These are phyloP conservation scores for Coniophora puteana DNA, from an alignment of 1,284 basidiomycete species.

Conservation along the genomic window DNA sequence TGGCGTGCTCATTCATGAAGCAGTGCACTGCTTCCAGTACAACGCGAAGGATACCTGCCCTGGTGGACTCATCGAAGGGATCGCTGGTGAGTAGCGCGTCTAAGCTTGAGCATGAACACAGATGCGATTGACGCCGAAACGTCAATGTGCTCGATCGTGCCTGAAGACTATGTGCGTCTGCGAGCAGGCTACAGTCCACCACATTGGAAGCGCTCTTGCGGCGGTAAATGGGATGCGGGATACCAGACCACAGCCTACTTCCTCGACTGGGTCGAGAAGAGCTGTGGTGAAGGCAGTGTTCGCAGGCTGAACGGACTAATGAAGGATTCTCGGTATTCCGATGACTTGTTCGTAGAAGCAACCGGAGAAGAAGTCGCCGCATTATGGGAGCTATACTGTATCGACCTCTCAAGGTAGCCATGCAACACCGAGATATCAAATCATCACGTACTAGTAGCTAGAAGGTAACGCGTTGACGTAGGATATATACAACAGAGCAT, in stretches of 20 bases:
- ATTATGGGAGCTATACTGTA: constrained; percentile 56
- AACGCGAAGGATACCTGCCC: constrained; percentile 57
- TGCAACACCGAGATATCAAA: not conserved
- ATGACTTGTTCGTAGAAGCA: constrained; percentile 46
- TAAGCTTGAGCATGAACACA: constrained; percentile 1
- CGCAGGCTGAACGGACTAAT: constrained; percentile 52
- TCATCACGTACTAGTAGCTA: constrained; percentile 1
- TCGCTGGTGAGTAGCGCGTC: constrained; percentile 50
- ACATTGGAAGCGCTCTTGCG: constrained; percentile 52
- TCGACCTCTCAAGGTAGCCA: constrained; percentile 28
- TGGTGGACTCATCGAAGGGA: constrained; percentile 66
- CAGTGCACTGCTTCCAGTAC: constrained; percentile 74
- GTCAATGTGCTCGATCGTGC: no score
- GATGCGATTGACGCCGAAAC: constrained; percentile 1
- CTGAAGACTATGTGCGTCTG: constrained; percentile 65
- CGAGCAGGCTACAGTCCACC: constrained; percentile 54
- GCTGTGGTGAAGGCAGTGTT: constrained; percentile 50
- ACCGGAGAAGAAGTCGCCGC: constrained; percentile 48
- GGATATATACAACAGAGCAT: constrained; percentile 5
- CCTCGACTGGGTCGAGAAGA: constrained; percentile 63
- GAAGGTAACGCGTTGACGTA: not conserved
- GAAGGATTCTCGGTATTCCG: constrained; percentile 45
- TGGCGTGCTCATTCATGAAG: constrained; percentile 64
- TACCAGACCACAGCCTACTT: constrained; percentile 71
- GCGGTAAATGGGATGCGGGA: constrained; percentile 65